A percentile compares a stretch with the other conserved stretches of the same genome.
Conservation (phyloP, 228 moss, liverwort and hornwort species). For the Sphagnum fallax region DNA sequence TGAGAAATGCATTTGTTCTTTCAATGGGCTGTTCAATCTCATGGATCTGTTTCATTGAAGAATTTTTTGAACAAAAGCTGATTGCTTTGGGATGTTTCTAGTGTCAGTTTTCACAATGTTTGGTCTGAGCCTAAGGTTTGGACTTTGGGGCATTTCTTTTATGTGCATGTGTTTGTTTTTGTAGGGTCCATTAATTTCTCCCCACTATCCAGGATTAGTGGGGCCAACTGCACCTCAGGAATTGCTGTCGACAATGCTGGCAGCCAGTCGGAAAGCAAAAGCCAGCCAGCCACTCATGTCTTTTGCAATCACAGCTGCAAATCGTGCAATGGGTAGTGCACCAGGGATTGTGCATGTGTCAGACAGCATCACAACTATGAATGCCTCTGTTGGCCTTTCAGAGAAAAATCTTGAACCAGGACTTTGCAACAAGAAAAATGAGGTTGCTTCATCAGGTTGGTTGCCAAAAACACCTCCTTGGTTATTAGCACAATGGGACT, state of each 20-base stretch:
- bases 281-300: constrained; percentile 50
- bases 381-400: constrained; percentile 15
- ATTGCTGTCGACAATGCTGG: constrained; percentile 56
- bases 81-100: too few relatives aligned
- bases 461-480: not conserved
- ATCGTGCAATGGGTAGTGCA: constrained; percentile 82
- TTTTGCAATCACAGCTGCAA: constrained; percentile 69
- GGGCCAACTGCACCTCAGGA: constrained; percentile 31
- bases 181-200: constrained; percentile 37
- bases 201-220: constrained; percentile 14
- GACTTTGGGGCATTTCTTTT: not conserved
- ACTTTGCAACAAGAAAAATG: constrained; percentile 8
- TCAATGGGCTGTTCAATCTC: too few relatives aligned
- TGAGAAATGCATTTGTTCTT: not conserved
- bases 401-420: constrained; percentile 35
- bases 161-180: not conserved
- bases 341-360: constrained; percentile 57
- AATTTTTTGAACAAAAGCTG: too few relatives aligned
- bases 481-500: too few relatives aligned
- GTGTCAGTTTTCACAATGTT: too few relatives aligned
- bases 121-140: too few relatives aligned
- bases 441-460: constrained; percentile 20
- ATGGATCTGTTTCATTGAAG: too few relatives aligned
- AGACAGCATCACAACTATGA: constrained; percentile 22
- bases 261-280: constrained; percentile 46